Conservation (phyloP, 2,329 filamentous ascomycete genomes). For the Sclerotinia sclerotiorum region DNA sequence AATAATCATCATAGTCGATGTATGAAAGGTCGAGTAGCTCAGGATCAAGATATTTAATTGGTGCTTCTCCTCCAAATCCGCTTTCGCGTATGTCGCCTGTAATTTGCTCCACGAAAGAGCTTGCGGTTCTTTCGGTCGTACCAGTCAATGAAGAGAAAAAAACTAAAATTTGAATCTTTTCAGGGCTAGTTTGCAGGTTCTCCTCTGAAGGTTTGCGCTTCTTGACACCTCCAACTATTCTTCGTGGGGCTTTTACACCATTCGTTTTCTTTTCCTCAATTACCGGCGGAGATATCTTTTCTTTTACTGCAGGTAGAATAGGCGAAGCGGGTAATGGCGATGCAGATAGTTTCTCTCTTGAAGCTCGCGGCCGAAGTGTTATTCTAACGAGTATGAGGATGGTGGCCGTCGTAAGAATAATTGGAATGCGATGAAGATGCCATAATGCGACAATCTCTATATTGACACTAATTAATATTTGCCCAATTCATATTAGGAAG, state of each 20-base stretch:
- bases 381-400: constrained; percentile 42
- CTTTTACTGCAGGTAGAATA: constrained; percentile 29
- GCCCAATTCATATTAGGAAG: background rate
- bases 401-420: constrained; percentile 45
- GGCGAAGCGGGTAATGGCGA: constrained; percentile 36
- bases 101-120: constrained; percentile 59
- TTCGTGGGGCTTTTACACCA: constrained; percentile 41
- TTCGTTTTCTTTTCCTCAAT: constrained; percentile 31
- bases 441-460: constrained; percentile 42
- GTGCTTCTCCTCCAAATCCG: constrained; percentile 24
- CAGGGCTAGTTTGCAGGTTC: constrained; percentile 37
- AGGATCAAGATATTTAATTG: constrained; percentile 52
- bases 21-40: constrained; percentile 77
- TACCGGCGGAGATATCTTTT: constrained; percentile 26
- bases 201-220: constrained; percentile 34
- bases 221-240: constrained; percentile 41
- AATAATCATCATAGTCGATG: constrained; percentile 90
- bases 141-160: constrained; percentile 91
- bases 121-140: constrained; percentile 73
- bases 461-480: constrained; percentile 13
- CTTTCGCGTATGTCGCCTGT: constrained; percentile 38
- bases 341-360: constrained; percentile 38
- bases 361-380: constrained; percentile 38
- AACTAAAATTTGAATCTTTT: constrained; percentile 68
- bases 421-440: constrained; percentile 49